Evolutionary conservation across 306 rosid species (phyloP).

Genomic region (Castanea mollissima): DNA sequence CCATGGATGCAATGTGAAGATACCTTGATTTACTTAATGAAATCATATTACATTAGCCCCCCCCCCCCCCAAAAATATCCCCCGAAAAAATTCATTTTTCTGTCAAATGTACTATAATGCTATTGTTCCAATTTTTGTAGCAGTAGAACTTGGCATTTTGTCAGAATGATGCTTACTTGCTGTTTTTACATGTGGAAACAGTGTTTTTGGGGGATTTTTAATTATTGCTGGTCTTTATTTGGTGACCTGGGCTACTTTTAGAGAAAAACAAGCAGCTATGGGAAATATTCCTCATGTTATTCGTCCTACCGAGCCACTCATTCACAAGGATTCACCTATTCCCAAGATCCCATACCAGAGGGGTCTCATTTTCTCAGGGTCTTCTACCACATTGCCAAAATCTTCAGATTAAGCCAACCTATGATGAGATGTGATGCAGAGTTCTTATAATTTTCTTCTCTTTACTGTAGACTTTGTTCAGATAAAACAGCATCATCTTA

Average conservation of each 20-base stretch:
- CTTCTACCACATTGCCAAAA: conserved; percentile 38
- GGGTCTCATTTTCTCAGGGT: conserved; percentile 53
- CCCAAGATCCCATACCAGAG: conserved; percentile 44
- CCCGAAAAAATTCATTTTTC: not conserved
- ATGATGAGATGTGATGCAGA: conserved; percentile 22
- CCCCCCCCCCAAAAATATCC: not conserved
- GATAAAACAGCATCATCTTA: not conserved
- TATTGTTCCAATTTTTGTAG: not conserved
- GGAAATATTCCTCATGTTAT: conserved; percentile 32
- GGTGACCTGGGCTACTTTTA: conserved; percentile 82
- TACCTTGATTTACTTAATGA: not conserved
- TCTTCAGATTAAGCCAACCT: conserved; percentile 47
- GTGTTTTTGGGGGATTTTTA: conserved; percentile 79
- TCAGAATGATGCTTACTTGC: conserved; percentile 21
- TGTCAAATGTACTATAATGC: not conserved
- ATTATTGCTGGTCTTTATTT: conserved; percentile 74
- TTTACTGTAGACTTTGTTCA: not conserved
- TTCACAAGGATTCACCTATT: conserved; percentile 37
- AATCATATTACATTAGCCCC: not conserved
- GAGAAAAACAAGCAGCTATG: conserved; percentile 45
- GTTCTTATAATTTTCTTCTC: conserved; percentile 17
- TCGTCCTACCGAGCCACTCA: conserved; percentile 60
- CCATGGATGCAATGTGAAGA: not conserved
- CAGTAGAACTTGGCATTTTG: not conserved
- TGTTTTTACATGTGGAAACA: conserved; percentile 36